Base-by-base conservation (phyloP, 805 yeast species). In the Sugiyamaella smithiae region DNA sequence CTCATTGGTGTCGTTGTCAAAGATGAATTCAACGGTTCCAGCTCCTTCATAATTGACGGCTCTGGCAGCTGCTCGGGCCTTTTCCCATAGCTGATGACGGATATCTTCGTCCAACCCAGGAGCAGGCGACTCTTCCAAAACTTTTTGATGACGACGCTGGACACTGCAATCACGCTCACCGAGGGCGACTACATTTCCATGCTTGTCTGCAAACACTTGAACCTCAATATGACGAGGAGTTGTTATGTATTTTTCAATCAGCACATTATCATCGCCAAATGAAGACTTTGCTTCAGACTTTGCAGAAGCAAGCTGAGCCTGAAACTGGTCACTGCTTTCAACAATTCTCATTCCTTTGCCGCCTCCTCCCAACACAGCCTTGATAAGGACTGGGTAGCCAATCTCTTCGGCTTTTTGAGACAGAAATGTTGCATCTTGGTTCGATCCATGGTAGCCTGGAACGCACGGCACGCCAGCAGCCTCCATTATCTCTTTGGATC, bases 301-400 rank as follows among this genome's bases (percentile, higher is more conserved):
- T n/a, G 79, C 80, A 12, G 77, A 71, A 52, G 64, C 70, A 57
- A 77, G 72, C 42, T 75, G 78, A 28, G 74, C 62, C 59, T 69
- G 73, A 55, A 77, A 75, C 29, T 77, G 80, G 3, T 52, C 67
- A 49, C 68, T 75, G 16, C 70, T 63, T 50, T 75, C 75, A 42
- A 76, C 80, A 52, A 76, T 75, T 56, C 78, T 77, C 64, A 77
- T 71, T 19, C 82, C 82, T 55, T 76, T 76, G 50, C 82, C 82
- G 51, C 82, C 82, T 40, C 82, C 82, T 50, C 82, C 82, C 14
- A 80, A 76, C 36, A 80, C 78, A 4, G 80, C 76, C 59, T 77
- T 77, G 43, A 77, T 79, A 70, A 77, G 74, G 12, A 77, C 75
- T 8, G 82, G 81, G 55, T 77, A 77, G n/a, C 55, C 56, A 40